Evolutionary conservation across 1,139 yeast species (phyloP), one percentile per base, ranked within the genome.

Genomic region (Ogataea hybrid): DNA sequence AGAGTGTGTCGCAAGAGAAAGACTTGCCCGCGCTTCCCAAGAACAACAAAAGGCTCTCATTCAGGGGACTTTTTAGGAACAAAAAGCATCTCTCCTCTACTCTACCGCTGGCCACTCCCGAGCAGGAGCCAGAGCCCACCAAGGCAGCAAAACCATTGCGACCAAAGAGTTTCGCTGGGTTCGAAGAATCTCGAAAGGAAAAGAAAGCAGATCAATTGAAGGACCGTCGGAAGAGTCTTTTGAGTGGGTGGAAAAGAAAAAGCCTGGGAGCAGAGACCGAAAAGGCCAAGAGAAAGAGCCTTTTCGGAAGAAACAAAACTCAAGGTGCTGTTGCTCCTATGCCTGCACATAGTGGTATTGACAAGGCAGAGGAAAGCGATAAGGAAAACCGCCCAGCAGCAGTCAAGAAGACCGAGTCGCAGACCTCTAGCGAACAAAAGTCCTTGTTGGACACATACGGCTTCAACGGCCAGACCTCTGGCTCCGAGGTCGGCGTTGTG

Each of bases 241-340:
- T 61, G 9, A 48, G 58, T 6, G 48, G 51, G 6, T 61, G 64
- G 63, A 61, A 56, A 33, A 51, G 65, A 39, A 59, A 53, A 37
- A 56, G 62, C 36, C 32, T 52, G 17, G 41, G 25, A 2, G 16
- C 37, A 11, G 37, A 38, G 28, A 20, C 16, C 2, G 32, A 32
- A 2, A 33, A 33, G 21, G 28, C 44, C 7, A 44, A 35, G 32
- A 40, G 46, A n/a, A 34, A 18, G 6, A 42, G 45, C 21, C n/a
- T 50, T 10, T 50, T 50, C 35, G 43, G 47, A 5, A 47, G 38
- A 27, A 43, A 42, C 32, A 52, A 30, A 18, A 33, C 38, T n/a
- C 31, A 25, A 10, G 22, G 15, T 8, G 30, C 2, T 10, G 30
- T 6, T 10, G n/a, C 8, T 32, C 7, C 28, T 21, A 16, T 3